Evolutionary conservation across 73 alveolate species (phyloP), one percentile per base, ranked within the genome.

Genomic region (Paraurostyla sp.): DNA sequence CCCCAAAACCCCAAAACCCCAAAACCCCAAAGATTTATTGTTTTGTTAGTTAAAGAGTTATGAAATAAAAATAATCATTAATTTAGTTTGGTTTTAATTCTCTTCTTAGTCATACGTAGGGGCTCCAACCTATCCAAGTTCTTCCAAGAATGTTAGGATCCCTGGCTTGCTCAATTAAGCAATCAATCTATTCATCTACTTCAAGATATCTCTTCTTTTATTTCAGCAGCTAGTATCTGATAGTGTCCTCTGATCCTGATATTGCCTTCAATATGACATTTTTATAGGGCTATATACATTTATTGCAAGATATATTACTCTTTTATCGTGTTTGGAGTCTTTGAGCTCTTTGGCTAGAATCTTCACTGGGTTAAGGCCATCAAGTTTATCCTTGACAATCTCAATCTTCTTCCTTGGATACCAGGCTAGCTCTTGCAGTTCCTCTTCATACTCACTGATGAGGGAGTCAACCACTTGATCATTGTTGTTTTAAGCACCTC

Each of bases 111-210:
- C 93, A 97, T 42, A 98, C 94, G 76, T 89, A 93, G 38, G 99
- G 98, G 23, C 96, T 69, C 99, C 99, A 98, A 33, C 99, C 99
- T 1, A 97, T 92, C 99, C 99, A 98, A 60, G 97, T 91, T 90
- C 99, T 93, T 60, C 99, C 99, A 18, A 96, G 90, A 63, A 96
- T 96, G 85, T 98, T 95, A 51, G 99, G 99, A 89, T 98, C 99
- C 32, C 97, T 89, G 0, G 99, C 98, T 68, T 89, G 93, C 71
- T 98, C 99, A 41, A 97, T 96, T 54, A 98, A 80, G 88, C 97
- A 93, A 71, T 98, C 99, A 1, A 98, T 98, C 84, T 96, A 98
- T 69, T 94, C 93, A 48, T 93, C 99, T 22, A 97, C 99, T 48
- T 88, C 95, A 57, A 97, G 93, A 38, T 45, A 45, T 41, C 54